Evolutionary conservation across 75 land plant species (phyloP).

Genomic region (Selaginella moellendorffii): DNA sequence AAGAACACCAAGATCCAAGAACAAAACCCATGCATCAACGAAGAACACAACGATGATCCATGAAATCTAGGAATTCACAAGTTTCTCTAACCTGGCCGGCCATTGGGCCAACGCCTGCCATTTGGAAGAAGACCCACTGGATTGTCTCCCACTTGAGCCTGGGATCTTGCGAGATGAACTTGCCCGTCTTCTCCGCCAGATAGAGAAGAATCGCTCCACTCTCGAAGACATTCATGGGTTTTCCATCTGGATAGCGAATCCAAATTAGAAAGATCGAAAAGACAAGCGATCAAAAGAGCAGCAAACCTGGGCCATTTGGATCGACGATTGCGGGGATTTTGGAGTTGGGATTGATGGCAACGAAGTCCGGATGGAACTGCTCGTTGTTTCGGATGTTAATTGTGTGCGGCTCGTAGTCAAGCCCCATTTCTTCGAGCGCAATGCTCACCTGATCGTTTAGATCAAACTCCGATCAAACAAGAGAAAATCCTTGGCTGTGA

Average conservation of each 20-base stretch:
- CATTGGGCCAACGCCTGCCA: constrained; percentile 19
- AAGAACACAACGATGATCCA: too few relatives aligned
- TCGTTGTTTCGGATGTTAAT: constrained; percentile 12
- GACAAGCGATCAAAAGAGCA: neutral
- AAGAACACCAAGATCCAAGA: too few relatives aligned
- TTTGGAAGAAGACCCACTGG: constrained; percentile 20
- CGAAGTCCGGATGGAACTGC: constrained; percentile 13
- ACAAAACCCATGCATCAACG: too few relatives aligned
- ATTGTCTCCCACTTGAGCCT: constrained; percentile 21
- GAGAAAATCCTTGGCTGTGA: too few relatives aligned
- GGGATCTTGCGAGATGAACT: constrained; percentile 15
- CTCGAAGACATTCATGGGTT: constrained; percentile 12
- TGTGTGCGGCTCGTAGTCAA: constrained; percentile 15
- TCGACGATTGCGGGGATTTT: neutral
- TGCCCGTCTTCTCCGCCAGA: constrained; percentile 19
- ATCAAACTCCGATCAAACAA: too few relatives aligned
- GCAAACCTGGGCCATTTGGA: neutral
- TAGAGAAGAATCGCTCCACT: constrained; percentile 19
- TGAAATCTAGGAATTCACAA: too few relatives aligned
- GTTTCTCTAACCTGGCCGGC: too few relatives aligned
- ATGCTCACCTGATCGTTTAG: constrained; percentile 14
- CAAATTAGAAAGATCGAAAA: neutral
- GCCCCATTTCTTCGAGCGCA: constrained; percentile 15
- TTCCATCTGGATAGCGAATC: constrained; percentile 11
- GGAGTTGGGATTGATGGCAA: constrained; percentile 15